Evolutionary conservation across 805 yeast species (phyloP).

Genomic region (Kuraishia borneana): DNA sequence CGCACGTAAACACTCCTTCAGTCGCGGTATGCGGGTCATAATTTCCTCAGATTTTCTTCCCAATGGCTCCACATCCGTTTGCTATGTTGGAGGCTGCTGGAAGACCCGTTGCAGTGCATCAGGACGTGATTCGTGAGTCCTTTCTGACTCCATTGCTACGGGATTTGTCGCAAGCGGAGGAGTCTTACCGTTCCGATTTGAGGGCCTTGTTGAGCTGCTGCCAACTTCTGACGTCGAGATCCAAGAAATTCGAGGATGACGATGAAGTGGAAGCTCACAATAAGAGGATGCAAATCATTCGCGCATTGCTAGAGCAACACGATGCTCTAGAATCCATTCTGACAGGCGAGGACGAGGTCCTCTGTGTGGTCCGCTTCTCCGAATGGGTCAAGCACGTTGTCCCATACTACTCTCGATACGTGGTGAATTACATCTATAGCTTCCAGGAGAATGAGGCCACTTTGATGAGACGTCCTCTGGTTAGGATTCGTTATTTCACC

Average conservation of each 20-base stretch:
- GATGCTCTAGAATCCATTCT: constrained; percentile 7
- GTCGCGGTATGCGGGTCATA: too few species aligned
- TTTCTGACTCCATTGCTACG: not conserved
- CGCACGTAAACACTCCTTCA: too few species aligned
- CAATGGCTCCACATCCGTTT: not conserved
- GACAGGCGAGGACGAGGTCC: constrained; percentile 6
- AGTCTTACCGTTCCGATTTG: not conserved
- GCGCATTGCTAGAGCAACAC: constrained; percentile 10
- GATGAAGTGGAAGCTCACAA: constrained; percentile 9
- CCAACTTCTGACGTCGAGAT: constrained; percentile 6
- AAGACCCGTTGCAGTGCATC: not conserved
- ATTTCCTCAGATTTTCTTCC: not conserved
- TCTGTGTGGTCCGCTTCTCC: constrained; percentile 8
- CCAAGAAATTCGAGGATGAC: constrained; percentile 8
- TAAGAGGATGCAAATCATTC: constrained; percentile 9
- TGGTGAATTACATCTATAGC: constrained; percentile 11
- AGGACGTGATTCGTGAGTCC: not conserved
- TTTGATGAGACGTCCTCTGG: constrained; percentile 18
- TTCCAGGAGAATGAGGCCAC: constrained; percentile 15
- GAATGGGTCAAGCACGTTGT: constrained; percentile 12
- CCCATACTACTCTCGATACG: constrained; percentile 12
- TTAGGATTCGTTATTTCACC: constrained; percentile 15
- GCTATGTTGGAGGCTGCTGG: not conserved
- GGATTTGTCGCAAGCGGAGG: constrained; percentile 1
- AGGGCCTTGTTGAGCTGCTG: constrained; percentile 5